Percentiles rank a stretch among this genome's conserved stretches.
These are phyloP conservation scores for Kodamaea fukazawae DNA, from an alignment of 805 yeast species.

Conservation along the genomic window DNA sequence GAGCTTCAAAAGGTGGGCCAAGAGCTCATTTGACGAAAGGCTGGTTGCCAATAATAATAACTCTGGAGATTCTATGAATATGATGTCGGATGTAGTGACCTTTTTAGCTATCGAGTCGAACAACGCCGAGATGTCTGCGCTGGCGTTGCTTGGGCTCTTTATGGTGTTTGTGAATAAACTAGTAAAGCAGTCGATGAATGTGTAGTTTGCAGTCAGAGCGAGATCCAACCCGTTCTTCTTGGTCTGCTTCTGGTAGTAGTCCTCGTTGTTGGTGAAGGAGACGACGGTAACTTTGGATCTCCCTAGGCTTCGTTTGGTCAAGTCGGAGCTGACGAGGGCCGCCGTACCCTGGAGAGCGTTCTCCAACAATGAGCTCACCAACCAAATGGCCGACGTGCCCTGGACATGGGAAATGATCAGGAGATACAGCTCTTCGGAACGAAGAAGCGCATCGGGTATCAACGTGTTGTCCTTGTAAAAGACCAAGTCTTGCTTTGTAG, in stretches of 20 bases:
- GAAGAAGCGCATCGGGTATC: slow-evolving; percentile 24
- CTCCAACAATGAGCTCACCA: slow-evolving; percentile 54
- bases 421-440: slow-evolving; percentile 12
- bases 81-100: slow-evolving; percentile 14
- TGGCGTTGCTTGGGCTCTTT: slow-evolving; percentile 19
- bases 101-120: slow-evolving; percentile 17
- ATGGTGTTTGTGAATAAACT: slow-evolving; percentile 40
- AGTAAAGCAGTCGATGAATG: slow-evolving; percentile 46
- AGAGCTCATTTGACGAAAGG: slow-evolving; percentile 32
- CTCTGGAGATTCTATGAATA: slow-evolving; percentile 50
- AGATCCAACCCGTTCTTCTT: slow-evolving; percentile 41
- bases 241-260: slow-evolving; percentile 32
- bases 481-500: slow-evolving; percentile 49
- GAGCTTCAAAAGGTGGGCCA: slow-evolving; percentile 31
- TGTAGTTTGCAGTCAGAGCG: slow-evolving; percentile 23
- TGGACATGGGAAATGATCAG: slow-evolving; percentile 32
- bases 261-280: slow-evolving; percentile 34
- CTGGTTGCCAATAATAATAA: slow-evolving; percentile 43
- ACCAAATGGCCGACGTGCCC: slow-evolving; percentile 66
- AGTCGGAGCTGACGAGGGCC: slow-evolving; percentile 36
- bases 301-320: slow-evolving; percentile 14
- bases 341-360: slow-evolving; percentile 47
- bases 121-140: slow-evolving; percentile 12
- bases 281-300: slow-evolving; percentile 33
- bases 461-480: slow-evolving; percentile 53